phyloP scores from a whole-genome alignment of 495 filamentous ascomycete genomes.

The Letharia lupina region DNA sequence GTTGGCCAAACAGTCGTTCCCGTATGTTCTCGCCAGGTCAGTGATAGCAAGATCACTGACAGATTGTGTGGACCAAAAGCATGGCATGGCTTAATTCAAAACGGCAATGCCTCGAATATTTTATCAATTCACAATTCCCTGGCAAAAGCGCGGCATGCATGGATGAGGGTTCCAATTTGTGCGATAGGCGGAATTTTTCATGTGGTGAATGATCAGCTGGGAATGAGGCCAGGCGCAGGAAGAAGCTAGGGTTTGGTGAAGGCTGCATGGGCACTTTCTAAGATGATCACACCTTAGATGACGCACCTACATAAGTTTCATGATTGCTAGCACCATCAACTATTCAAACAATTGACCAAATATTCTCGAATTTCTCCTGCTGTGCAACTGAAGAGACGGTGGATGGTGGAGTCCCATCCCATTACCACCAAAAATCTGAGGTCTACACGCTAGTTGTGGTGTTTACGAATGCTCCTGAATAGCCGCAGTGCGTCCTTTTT shows the following conservation, averaged over 20 bases:
- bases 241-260: constrained; percentile 9
- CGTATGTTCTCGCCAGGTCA: constrained; percentile 21
- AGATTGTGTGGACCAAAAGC: constrained; percentile 18
- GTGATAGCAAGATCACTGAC: constrained; percentile 13
- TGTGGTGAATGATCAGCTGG: constrained; percentile 14
- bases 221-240: constrained; percentile 6
- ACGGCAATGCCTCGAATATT: constrained; percentile 15
- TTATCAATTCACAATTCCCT: constrained; percentile 10
- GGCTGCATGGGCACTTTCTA: constrained; percentile 12
- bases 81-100: constrained; percentile 16
- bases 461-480: no score
- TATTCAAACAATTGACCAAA: constrained; percentile 11
- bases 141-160: constrained; percentile 19
- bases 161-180: constrained; percentile 12
- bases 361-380: background rate
- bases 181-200: constrained; percentile 6
- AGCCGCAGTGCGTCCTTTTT: no score
- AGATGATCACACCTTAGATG: constrained; percentile 14
- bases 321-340: constrained; percentile 17
- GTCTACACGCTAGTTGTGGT: background rate
- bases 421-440: background rate
- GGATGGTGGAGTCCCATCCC: background rate
- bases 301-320: constrained; percentile 17
- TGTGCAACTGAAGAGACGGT: background rate
- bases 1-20: constrained; percentile 27